A percentile compares a stretch with the other conserved stretches of the same genome.
Conservation (phyloP, 768 basidiomycete genomes). For the Cubamyces lactineus region DNA sequence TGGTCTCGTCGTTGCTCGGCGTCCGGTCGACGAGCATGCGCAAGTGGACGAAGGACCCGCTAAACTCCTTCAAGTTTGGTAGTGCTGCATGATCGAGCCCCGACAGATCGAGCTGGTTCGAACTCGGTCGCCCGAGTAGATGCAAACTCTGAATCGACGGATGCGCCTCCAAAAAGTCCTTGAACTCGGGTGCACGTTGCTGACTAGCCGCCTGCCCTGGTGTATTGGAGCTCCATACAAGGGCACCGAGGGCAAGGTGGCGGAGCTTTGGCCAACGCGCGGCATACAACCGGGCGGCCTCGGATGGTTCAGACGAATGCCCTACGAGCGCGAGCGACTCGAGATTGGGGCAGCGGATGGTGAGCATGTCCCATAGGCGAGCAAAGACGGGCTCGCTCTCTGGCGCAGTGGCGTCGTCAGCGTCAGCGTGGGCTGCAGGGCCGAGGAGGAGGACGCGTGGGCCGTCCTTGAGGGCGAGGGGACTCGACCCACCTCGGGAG, state of each 20-base stretch:
- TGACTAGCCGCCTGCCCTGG: conserved; percentile 32
- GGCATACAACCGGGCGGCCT: conserved; percentile 55
- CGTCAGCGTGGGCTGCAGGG: conserved; percentile 11
- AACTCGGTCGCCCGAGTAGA: conserved; percentile 41
- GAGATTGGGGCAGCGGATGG: conserved; percentile 62
- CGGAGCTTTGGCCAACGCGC: conserved; percentile 72
- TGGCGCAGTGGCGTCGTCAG: conserved; percentile 10
- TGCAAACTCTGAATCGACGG: conserved; percentile 42
- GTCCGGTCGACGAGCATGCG: conserved; percentile 52
- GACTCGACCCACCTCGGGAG: conserved; percentile 53
- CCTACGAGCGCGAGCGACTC: conserved; percentile 64
- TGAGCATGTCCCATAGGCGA: conserved; percentile 73
- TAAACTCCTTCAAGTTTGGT: conserved; percentile 57
- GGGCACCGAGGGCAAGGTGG: conserved; percentile 64
- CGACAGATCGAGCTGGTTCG: conserved; percentile 54
- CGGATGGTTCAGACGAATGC: conserved; percentile 53
- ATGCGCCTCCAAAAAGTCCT: conserved; percentile 71
- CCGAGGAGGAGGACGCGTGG: conserved; percentile 1
- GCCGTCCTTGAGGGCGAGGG: conserved; percentile 7
- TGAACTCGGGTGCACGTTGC: conserved; percentile 54
- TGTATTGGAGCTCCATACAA: conserved; percentile 56
- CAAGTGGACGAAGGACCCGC: conserved; percentile 68
- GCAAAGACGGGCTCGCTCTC: conserved; percentile 57
- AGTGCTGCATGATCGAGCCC: conserved; percentile 51
- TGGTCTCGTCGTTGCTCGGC: conserved; percentile 7